A percentile compares a stretch with the other conserved stretches of the same genome.
These are phyloP conservation scores for Rhypophila decipiens DNA, from an alignment of 495 filamentous ascomycete genomes.

Conservation along the genomic window DNA sequence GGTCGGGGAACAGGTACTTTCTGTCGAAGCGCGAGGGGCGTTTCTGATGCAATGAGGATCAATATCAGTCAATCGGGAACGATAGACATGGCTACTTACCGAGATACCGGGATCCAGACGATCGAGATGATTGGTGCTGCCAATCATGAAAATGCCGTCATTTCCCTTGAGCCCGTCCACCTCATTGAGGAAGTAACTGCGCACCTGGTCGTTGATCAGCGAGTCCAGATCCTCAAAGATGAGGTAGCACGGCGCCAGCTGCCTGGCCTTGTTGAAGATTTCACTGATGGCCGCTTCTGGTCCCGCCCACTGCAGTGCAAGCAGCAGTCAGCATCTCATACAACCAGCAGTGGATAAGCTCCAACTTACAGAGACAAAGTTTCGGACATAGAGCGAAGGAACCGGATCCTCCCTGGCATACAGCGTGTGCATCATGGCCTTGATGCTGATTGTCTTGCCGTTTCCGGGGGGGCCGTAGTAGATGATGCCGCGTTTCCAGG, in stretches of 20 bases:
- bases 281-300: conserved; percentile 38
- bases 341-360: conserved; percentile 12
- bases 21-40: conserved; percentile 60
- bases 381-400: conserved; percentile 32
- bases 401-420: conserved; percentile 30
- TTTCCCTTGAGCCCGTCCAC: conserved; percentile 63
- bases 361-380: conserved; percentile 25
- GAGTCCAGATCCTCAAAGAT: conserved; percentile 65
- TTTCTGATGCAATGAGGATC: conserved; percentile 25
- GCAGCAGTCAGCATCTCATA: conserved; percentile 35
- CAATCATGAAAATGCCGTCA: conserved; percentile 61
- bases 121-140: conserved; percentile 57
- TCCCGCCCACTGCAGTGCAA: conserved; percentile 22
- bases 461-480: conserved; percentile 57
- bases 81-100: conserved; percentile 1
- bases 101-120: conserved; percentile 56
- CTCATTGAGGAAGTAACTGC: conserved; percentile 66
- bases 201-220: conserved; percentile 44
- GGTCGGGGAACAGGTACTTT: conserved; percentile 56
- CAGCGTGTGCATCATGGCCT: conserved; percentile 58
- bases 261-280: conserved; percentile 47
- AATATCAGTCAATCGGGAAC: background rate
- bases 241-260: conserved; percentile 45
- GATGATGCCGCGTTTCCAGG: conserved; percentile 49
- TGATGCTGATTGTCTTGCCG: conserved; percentile 65